Evolutionary conservation across 129 eudicot species (phyloP), one percentile per base, ranked within the genome.

Genomic region (Oenanthe sinensis): DNA sequence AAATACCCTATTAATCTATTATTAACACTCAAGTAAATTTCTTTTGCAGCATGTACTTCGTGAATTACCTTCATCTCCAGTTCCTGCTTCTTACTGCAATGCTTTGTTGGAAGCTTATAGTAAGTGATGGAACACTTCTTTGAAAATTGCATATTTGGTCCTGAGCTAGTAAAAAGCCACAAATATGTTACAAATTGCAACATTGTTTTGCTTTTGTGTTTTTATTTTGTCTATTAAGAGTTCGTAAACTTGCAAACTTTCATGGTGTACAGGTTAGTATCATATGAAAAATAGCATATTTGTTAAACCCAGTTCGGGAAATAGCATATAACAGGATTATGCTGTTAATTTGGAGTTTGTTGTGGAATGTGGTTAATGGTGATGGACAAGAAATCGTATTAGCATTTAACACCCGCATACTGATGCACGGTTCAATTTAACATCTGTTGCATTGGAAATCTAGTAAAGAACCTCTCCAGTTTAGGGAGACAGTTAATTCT

Each of bases 1-100:
- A 58, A 33, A 16, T 28, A 77, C 26, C 28, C 36, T 7, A 10
- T 33, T 49, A 20, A 71, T 55, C 36, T 7, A 10, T 33, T 49
- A 20, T 76, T 55, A 13, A 52, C 26, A 48, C 10, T 24, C 7
- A 49, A 48, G 73, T 71, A 79, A 44, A 47, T 71, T 48, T 79
- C 48, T 44, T 79, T 16, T 82, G 87, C 90, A 96, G 99, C 97
- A 92, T 88, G 95, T 96, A 76, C 99, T 96, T 75, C 90, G 99
- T 79, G 99, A 92, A 88, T 92, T 96, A 39, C 99, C 99, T 33
- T 96, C 99, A 30, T 96, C 99, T 74, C 99, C 99, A 0, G 97
- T 96, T 91, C 98, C 98, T 76, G 96, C 98, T 71, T 91, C 97
- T 60, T 90, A 97, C 84, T 96, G 99, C 84, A 96, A 94, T 79